Evolutionary conservation across 2,329 filamentous ascomycete genomes (phyloP).

Genomic region (Monilinia fructigena): DNA sequence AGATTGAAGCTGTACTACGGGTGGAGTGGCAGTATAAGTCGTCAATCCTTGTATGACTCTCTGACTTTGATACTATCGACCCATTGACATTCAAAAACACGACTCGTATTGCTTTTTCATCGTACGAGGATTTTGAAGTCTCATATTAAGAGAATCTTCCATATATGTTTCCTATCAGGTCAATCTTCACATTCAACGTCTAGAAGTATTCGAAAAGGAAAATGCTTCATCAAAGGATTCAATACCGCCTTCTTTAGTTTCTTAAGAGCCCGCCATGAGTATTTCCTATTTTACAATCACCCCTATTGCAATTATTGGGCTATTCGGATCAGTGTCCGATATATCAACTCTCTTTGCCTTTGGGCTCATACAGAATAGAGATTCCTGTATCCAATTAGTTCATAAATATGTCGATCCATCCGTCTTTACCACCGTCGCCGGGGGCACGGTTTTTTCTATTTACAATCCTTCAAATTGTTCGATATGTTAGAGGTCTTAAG

Average conservation of each 20-base stretch:
- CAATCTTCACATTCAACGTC: neutral
- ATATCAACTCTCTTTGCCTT: constrained; percentile 23
- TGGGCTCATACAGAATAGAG: constrained; percentile 23
- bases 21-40: constrained; percentile 6
- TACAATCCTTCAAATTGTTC: constrained; percentile 27
- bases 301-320: constrained; percentile 7
- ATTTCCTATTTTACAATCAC: constrained; percentile 6
- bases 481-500: constrained; percentile 30
- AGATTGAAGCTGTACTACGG: neutral
- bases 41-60: constrained; percentile 15
- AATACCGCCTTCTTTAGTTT: constrained; percentile 7
- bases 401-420: constrained; percentile 23
- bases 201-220: neutral
- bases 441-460: constrained; percentile 21
- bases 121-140: neutral
- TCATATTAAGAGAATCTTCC: neutral
- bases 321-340: constrained; percentile 19
- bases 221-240: constrained; percentile 15
- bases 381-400: constrained; percentile 15
- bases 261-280: constrained; percentile 4
- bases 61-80: neutral
- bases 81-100: constrained; percentile 8
- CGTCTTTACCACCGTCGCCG: constrained; percentile 23
- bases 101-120: neutral
- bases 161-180: neutral